phyloP scores from a whole-genome alignment of 2,329 filamentous ascomycete species.

The Rhynchosporium agropyri region DNA sequence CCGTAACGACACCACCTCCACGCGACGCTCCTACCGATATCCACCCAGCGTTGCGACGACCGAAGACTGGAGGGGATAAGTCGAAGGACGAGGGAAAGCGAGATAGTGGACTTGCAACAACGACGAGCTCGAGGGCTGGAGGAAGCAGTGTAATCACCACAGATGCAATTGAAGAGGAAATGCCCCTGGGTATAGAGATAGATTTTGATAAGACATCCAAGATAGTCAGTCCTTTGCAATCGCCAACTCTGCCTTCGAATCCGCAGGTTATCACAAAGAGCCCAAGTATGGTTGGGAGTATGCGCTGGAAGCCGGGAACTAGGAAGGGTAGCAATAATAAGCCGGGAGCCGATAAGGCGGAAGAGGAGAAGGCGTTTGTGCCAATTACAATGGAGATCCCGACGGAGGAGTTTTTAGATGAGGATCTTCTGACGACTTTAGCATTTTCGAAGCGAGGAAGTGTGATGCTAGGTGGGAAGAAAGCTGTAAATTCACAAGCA shows the following conservation, averaged over 20 bases:
- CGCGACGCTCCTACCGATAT: slow-evolving; percentile 35
- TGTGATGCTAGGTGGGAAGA: slow-evolving; percentile 60
- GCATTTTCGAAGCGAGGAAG: slow-evolving; percentile 66
- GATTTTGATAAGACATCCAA: slow-evolving; percentile 32
- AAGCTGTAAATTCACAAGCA: slow-evolving; percentile 36
- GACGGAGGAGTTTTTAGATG: slow-evolving; percentile 57
- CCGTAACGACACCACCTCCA: slow-evolving; percentile 42
- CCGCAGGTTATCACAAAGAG: slow-evolving; percentile 22
- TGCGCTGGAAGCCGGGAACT: slow-evolving; percentile 27
- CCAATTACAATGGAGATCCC: slow-evolving; percentile 61
- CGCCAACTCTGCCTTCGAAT: background rate
- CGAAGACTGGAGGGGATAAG: slow-evolving; percentile 17
- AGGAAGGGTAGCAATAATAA: slow-evolving; percentile 23
- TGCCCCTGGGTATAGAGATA: slow-evolving; percentile 33
- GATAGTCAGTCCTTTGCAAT: slow-evolving; percentile 11
- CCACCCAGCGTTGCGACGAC: slow-evolving; percentile 39
- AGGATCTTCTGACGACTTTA: slow-evolving; percentile 58
- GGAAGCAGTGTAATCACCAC: slow-evolving; percentile 45
- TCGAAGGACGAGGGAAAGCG: slow-evolving; percentile 52
- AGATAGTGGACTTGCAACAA: slow-evolving; percentile 57
- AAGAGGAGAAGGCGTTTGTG: slow-evolving; percentile 4
- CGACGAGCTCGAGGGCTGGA: slow-evolving; percentile 48
- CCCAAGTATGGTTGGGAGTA: slow-evolving; percentile 24
- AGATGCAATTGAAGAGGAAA: slow-evolving; percentile 27
- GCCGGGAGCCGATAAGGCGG: slow-evolving; percentile 31